A percentile compares a stretch with the other conserved stretches of the same genome.
Evolutionary conservation across 495 filamentous ascomycete species (phyloP).

Genomic region (Hapsidospora chrysogenum): DNA sequence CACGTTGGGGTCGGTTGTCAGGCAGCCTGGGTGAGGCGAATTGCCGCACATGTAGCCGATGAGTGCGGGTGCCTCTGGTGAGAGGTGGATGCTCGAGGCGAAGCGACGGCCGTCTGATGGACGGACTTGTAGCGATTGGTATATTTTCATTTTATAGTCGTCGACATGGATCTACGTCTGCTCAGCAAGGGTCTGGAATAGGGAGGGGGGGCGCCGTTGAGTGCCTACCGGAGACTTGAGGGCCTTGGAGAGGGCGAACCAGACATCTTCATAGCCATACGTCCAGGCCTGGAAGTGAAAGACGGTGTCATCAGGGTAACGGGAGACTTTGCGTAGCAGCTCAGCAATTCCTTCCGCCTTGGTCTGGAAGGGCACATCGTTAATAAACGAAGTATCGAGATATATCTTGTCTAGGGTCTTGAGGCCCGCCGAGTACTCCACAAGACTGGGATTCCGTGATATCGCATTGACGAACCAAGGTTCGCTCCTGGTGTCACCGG

Average conservation of each 20-base stretch:
- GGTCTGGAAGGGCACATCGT: slow-evolving; percentile 24
- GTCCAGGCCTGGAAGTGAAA: slow-evolving; percentile 90
- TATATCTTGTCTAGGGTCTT: slow-evolving; percentile 66
- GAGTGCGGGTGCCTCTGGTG: slow-evolving; percentile 46
- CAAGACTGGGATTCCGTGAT: slow-evolving; percentile 49
- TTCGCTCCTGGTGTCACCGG: slow-evolving; percentile 76
- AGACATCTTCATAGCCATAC: slow-evolving; percentile 85
- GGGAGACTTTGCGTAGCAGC: slow-evolving; percentile 47
- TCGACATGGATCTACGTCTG: slow-evolving; percentile 58
- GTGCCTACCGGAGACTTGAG: slow-evolving; percentile 43
- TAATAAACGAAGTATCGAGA: slow-evolving; percentile 69
- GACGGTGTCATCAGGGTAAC: slow-evolving; percentile 56
- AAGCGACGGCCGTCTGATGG: slow-evolving; percentile 12
- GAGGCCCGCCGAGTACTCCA: slow-evolving; percentile 54
- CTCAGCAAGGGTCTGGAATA: too few relatives aligned
- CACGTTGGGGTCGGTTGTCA: slow-evolving; percentile 46
- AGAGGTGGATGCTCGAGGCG: slow-evolving; percentile 18
- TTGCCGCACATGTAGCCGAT: slow-evolving; percentile 70
- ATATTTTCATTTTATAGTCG: slow-evolving; percentile 59
- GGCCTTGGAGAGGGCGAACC: slow-evolving; percentile 60
- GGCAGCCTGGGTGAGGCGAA: slow-evolving; percentile 42
- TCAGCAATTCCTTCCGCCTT: slow-evolving; percentile 63
- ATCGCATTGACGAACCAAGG: slow-evolving; percentile 39
- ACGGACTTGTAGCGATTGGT: slow-evolving; percentile 40
- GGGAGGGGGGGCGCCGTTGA: too few relatives aligned